Base-by-base conservation (phyloP, 805 yeast species). In the Myxozyma mucilagina region DNA sequence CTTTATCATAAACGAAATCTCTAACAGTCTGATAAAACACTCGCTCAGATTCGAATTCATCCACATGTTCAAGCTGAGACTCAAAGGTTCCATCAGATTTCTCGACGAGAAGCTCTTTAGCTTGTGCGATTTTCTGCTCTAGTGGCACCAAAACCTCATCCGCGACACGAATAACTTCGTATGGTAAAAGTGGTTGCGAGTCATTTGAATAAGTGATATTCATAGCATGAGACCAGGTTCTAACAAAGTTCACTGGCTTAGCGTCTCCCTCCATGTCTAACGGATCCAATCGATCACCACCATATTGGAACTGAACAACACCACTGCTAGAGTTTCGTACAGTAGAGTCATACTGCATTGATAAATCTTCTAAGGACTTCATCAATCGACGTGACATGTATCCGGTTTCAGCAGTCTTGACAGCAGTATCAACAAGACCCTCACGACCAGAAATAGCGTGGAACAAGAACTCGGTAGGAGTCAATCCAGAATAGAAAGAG, bases 401-500 rank as follows among this genome's bases (percentile, higher is more conserved):
- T 73, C 98, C 98, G 4, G 99, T 93, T 74, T 94, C 99, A 2
- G 99, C 99, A 38, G 99, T 94, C 76, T 94, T 94, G 59, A 94
- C 99, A 20, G 99, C 99, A 24, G 99, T 94, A 81, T 94, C 99
- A 61, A 94, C 98, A 74, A 94, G 81, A 77, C 99, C 99, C 81
- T 94, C 99, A 81, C 99, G 89, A 73, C 99, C 99, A 1, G 98
- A 92, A 79, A 94, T 94, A 64, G 99, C 98, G 75, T 94, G 99
- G 83, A 96, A 94, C 67, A 93, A 79, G 74, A 93, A 94, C 74
- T 94, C 99, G 11, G 98, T 97, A 1, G 99, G 99, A 14, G 92
- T 82, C 67, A 94, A 80, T 8, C 99, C 99, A 38, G 96, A 84
- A 72, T 81, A 94, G 79, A 94, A 94, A 14, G 98, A 93, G 74